Base-by-base conservation (phyloP, 305 asterid genomes). In the Fraxinus albicans region DNA sequence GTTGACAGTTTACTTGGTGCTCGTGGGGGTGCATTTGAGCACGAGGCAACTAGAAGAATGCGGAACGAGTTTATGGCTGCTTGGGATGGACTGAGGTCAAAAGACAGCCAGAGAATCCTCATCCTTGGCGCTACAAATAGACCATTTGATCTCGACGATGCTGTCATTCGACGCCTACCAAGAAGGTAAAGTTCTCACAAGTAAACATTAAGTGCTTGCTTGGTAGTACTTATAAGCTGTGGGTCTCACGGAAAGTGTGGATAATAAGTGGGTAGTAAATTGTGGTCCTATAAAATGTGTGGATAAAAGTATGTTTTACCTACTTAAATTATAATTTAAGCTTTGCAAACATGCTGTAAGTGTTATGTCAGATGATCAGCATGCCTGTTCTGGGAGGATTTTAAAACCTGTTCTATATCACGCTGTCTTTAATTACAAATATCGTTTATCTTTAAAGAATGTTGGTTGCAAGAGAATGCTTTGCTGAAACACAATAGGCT, bases 1-100 rank as follows among this genome's bases (percentile, higher is more conserved):
- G 98, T 96, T 77, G 99, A 96, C 88, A 96, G 99, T 87, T 92
- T 96, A 92, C 97, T 96, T 65, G 99, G 99, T 87, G 98, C 99
- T 83, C 98, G 99, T 81, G 99, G 99, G 8, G 98, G 99, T 86
- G 86, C 96, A 77, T 90, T 84, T 72, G 99, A 95, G 93, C 99
- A 96, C 15, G 99, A 96, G 92, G 98, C 99, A 19, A 96, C 98
- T 60, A 92, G 99, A 91, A 91, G 99, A 89, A 95, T 96, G 99
- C 88, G 98, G 38, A 96, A 96, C 81, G 98, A 96, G 88, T 96
- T 96, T 83, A 96, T 96, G 99, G 96, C 99, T 42, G 98, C 99
- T 69, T 96, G 99, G 99, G 99, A 96, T 90, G 99, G 99, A 77
- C 90, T 96, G 89, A 91, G 98, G 90, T 90, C 99, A 76, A 94